A percentile compares a stretch with the other conserved stretches of the same genome.
phyloP scores from a whole-genome alignment of 192 early-diverging fungal genomes.

The Obelidium mucronatum region DNA sequence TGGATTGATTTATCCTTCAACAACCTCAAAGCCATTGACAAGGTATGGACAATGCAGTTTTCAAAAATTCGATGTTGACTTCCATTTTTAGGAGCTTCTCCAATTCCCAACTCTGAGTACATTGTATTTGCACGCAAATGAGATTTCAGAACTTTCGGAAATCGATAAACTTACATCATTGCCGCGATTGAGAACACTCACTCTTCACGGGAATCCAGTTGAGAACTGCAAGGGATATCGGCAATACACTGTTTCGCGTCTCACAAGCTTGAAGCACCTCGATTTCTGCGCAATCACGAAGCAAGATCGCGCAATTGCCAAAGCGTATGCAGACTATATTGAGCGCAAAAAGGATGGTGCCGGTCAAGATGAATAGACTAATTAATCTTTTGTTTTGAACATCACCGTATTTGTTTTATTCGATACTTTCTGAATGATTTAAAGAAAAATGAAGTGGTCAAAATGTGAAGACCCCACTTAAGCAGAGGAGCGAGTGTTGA shows the following conservation, averaged over 20 bases:
- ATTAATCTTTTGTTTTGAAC: too few species aligned
- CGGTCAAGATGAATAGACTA: too few species aligned
- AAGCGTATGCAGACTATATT: not conserved
- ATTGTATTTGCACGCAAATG: slow-evolving; percentile 53
- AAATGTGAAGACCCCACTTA: too few species aligned
- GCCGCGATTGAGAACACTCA: slow-evolving; percentile 36
- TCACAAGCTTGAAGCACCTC: slow-evolving; percentile 42
- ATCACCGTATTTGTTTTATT: too few species aligned
- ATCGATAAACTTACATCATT: slow-evolving; percentile 41
- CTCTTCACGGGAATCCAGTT: slow-evolving; percentile 52
- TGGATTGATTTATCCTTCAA: slow-evolving; percentile 58
- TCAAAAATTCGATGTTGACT: not conserved
- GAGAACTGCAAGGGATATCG: slow-evolving; percentile 46
- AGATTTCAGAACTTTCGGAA: slow-evolving; percentile 32
- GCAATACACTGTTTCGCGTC: slow-evolving; percentile 35
- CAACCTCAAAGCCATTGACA: slow-evolving; percentile 42
- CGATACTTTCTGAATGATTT: too few species aligned
- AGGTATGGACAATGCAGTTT: slow-evolving; percentile 18
- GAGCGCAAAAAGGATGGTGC: slow-evolving; percentile 5
- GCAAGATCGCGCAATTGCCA: slow-evolving; percentile 26
- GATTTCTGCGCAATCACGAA: slow-evolving; percentile 57
- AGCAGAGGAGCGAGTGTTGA: slow-evolving; percentile 30
- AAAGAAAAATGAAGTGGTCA: too few species aligned
- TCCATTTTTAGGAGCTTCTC: slow-evolving; percentile 36
- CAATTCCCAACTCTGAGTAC: slow-evolving; percentile 39